These are phyloP conservation scores for Yamadazyma sp. DNA, from an alignment of 805 yeast species.

Conservation along the genomic window DNA sequence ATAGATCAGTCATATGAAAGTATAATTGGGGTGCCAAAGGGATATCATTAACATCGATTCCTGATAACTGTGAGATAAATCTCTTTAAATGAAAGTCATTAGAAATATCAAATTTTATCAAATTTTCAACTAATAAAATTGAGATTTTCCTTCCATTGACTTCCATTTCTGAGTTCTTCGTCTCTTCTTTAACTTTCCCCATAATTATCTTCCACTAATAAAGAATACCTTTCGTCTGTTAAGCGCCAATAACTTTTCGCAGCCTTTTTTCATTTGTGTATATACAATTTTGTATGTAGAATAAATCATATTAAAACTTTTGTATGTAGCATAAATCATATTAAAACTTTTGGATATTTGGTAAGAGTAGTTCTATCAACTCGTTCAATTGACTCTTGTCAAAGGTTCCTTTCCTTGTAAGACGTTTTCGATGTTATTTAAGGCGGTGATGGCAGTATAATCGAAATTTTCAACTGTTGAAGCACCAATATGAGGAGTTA, in stretches of 20 bases:
- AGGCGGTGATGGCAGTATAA: slow-evolving; percentile 48
- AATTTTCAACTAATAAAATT: slow-evolving; percentile 18
- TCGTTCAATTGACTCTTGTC: slow-evolving; percentile 11
- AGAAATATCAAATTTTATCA: slow-evolving; percentile 18
- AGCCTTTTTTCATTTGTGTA: neutral
- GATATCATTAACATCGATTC: slow-evolving; percentile 2
- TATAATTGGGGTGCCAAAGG: slow-evolving; percentile 17
- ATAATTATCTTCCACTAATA: no score
- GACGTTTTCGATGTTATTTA: slow-evolving; percentile 52
- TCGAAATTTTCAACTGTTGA: slow-evolving; percentile 56
- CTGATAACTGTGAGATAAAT: slow-evolving; percentile 12
- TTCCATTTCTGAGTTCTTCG: slow-evolving; percentile 20
- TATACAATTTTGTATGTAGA: no score
- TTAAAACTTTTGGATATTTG: no score
- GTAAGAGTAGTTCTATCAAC: no score
- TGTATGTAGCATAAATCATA: no score
- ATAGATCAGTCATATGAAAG: slow-evolving; percentile 18
- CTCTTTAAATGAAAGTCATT: slow-evolving; percentile 14
- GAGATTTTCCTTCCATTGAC: slow-evolving; percentile 68
- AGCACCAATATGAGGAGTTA: slow-evolving; percentile 74
- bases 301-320: no score
- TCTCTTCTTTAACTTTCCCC: no score
- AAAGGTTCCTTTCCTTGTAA: slow-evolving; percentile 14
- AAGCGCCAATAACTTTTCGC: slow-evolving; percentile 5
- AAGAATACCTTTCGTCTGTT: no score